These are phyloP conservation scores for Auriscalpium orientale DNA, from an alignment of 768 basidiomycete species.

Conservation along the genomic window DNA sequence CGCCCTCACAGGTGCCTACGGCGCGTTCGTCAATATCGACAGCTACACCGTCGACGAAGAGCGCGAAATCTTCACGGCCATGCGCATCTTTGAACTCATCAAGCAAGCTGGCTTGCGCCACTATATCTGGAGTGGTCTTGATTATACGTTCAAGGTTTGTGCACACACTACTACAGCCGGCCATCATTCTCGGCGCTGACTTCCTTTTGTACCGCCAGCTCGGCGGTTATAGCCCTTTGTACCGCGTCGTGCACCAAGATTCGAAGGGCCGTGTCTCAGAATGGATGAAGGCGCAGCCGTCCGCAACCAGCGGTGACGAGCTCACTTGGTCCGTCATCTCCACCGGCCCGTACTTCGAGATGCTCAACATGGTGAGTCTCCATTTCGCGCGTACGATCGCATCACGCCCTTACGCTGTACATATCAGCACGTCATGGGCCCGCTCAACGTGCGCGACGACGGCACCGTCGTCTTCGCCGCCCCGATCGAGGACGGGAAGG, in stretches of 20 bases:
- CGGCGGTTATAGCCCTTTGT: neutral
- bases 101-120: slow-evolving; percentile 11
- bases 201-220: neutral
- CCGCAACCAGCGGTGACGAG: neutral
- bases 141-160: neutral
- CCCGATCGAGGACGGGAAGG: no score
- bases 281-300: neutral
- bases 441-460: neutral
- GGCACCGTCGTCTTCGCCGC: neutral
- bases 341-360: slow-evolving; percentile 12
- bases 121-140: slow-evolving; percentile 15
- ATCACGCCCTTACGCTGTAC: neutral
- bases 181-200: neutral
- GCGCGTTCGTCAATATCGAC: slow-evolving; percentile 12
- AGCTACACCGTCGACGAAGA: slow-evolving; percentile 14
- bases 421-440: neutral
- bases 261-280: neutral
- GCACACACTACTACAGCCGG: neutral
- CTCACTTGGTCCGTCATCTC: neutral
- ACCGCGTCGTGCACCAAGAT: neutral
- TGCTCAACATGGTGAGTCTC: slow-evolving; percentile 8
- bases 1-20: slow-evolving; percentile 8
- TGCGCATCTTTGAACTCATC: slow-evolving; percentile 15
- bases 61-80: slow-evolving; percentile 10
- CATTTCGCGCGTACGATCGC: neutral